These are phyloP conservation scores for Paspalum vaginatum DNA, from an alignment of 176 grass and related monocot species.

Conservation along the genomic window DNA sequence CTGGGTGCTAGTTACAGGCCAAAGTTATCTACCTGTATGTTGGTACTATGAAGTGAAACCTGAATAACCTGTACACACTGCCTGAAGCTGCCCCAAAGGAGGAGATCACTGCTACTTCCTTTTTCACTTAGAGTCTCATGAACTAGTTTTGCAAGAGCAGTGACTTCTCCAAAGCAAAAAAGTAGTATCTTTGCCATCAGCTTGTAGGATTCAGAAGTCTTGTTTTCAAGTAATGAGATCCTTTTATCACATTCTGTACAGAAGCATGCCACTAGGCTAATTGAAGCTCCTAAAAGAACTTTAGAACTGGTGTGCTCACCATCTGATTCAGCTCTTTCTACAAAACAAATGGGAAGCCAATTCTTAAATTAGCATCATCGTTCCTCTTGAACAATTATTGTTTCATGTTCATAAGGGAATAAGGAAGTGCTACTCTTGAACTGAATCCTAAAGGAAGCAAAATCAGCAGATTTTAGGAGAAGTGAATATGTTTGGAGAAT, in stretches of 20 bases:
- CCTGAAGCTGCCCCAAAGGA: conserved; percentile 59
- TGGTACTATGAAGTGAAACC: conserved; percentile 58
- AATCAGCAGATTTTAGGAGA: neutral
- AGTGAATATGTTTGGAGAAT: neutral
- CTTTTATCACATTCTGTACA: conserved; percentile 67
- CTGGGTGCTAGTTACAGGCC: conserved; percentile 13
- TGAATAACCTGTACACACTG: conserved; percentile 66
- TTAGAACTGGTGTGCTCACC: conserved; percentile 40
- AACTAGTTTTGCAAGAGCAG: conserved; percentile 77
- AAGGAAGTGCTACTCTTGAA: no score
- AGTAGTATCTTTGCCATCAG: conserved; percentile 72
- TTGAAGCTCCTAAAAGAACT: conserved; percentile 55
- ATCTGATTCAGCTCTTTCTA: conserved; percentile 60
- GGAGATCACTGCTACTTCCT: conserved; percentile 36
- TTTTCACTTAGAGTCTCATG: conserved; percentile 58
- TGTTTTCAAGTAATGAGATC: conserved; percentile 61
- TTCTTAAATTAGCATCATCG: neutral
- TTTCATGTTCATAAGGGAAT: conserved; percentile 3
- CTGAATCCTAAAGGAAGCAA: neutral
- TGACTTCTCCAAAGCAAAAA: conserved; percentile 73
- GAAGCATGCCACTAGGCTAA: conserved; percentile 65
- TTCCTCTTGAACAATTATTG: conserved; percentile 5
- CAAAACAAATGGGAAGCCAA: conserved; percentile 43
- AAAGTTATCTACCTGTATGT: conserved; percentile 63
- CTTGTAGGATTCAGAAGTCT: conserved; percentile 66